Percentiles rank a stretch among this genome's conserved stretches.
Evolutionary conservation across 2,329 filamentous ascomycete species (phyloP).

Genomic region (Colletotrichum sp.): DNA sequence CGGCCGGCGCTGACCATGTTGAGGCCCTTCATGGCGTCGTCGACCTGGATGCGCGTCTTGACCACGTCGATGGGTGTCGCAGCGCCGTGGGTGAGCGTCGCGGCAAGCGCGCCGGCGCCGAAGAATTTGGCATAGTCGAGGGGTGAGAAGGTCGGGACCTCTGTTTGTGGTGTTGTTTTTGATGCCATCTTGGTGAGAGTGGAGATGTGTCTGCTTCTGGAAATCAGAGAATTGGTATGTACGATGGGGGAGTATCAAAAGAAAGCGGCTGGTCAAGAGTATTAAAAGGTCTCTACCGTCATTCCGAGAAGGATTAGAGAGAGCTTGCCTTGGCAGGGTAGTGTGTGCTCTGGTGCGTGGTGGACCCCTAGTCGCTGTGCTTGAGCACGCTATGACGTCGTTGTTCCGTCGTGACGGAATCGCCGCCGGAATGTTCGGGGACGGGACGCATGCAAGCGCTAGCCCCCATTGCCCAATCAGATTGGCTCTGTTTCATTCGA

Average conservation of each 20-base stretch:
- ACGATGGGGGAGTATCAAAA: background rate
- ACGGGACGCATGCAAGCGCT: background rate
- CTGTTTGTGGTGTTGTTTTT: constrained; percentile 21
- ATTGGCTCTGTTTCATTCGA: background rate
- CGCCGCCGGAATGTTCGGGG: constrained; percentile 5
- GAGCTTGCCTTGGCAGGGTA: constrained; percentile 7
- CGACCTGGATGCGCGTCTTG: constrained; percentile 91
- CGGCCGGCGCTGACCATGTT: constrained; percentile 82
- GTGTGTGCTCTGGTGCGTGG: background rate
- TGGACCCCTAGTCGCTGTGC: background rate
- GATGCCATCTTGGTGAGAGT: constrained; percentile 20
- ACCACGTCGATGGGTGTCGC: constrained; percentile 70
- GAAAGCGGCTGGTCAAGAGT: background rate
- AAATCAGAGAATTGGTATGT: background rate
- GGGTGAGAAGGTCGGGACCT: constrained; percentile 44
- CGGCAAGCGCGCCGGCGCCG: constrained; percentile 55
- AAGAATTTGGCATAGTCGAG: constrained; percentile 59
- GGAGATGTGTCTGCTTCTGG: background rate
- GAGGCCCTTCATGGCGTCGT: constrained; percentile 82
- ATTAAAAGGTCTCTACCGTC: constrained; percentile 1
- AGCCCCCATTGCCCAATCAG: background rate
- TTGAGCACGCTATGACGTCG: constrained; percentile 14
- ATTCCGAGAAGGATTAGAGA: background rate
- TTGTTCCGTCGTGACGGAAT: constrained; percentile 9
- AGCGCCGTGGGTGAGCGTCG: constrained; percentile 56